Base-by-base conservation (phyloP, 257 asterid species). In the Solanum chiquidenum region DNA sequence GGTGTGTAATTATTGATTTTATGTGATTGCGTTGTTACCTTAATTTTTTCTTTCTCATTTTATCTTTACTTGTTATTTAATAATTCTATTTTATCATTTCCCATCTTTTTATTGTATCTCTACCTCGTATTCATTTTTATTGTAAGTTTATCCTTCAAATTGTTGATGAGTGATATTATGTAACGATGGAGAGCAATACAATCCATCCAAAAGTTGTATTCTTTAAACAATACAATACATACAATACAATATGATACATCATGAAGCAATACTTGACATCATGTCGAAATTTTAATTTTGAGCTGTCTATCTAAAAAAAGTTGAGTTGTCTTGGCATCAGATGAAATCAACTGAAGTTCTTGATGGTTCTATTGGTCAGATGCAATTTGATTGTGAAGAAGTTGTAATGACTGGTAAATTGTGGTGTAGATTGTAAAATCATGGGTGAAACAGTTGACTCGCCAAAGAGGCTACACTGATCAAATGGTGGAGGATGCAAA, bases 401-500 rank as follows among this genome's bases (percentile, higher is more conserved):
- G 83, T 42, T 76, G 83, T 76, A 76, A 40, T 76, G 83, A 16
- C 77, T 71, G 77, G 77, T 71, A 71, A 20, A 82, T 82, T 84
- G 87, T 60, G 35, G 21, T 84, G 69, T 71, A 91, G 93, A 86
- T 89, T 89, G 93, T 91, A 79, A 91, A 91, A 87, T 84, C 73
- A 21, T 91, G 92, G 93, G 91, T 91, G 79, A 91, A 91, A 77
- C 83, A 69, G 83, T 86, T 91, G 25, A 91, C 91, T 86, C 93
- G 90, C 55, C 90, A 89, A 27, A 88, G 86, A 87, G 93, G 93
- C 66, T 88, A 89, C 69, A 88, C 88, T 69, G 93, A 91, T 62
- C 93, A 91, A 88, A 46, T 89, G 91, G 91, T 86, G 58, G 90
- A 86, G 16, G 93, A 91, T 86, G 93, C 93, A 72, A 91, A 91